Conservation (phyloP, 768 basidiomycete genomes). For the Myochromella boudieri region DNA sequence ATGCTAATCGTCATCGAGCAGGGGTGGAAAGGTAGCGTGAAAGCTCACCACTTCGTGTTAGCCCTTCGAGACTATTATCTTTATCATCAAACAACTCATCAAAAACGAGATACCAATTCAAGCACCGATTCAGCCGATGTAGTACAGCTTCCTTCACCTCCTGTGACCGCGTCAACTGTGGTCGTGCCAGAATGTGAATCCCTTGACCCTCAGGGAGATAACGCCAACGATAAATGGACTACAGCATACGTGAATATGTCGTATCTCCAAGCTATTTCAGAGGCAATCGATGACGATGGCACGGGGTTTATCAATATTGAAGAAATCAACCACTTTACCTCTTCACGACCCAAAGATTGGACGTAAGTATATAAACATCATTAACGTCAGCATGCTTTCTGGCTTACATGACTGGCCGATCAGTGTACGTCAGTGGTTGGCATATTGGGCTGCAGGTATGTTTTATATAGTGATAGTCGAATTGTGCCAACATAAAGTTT, state of each 20-base stretch:
- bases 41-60: neutral
- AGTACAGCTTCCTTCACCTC: neutral
- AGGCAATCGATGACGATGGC: neutral
- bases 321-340: neutral
- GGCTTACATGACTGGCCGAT: no score
- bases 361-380: neutral
- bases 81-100: neutral
- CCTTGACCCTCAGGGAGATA: neutral
- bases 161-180: neutral
- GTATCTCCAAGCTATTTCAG: neutral
- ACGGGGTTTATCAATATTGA: neutral
- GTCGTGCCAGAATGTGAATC: neutral
- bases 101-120: neutral
- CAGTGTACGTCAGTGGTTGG: neutral
- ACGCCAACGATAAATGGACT: neutral
- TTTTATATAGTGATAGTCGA: no score
- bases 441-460: neutral
- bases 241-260: neutral
- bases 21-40: neutral
- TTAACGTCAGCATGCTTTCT: neutral
- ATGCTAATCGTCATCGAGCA: no score
- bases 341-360: neutral
- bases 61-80: neutral
- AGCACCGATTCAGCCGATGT: neutral
- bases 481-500: no score